Conservation (phyloP, 2,329 filamentous ascomycete genomes). For the Colletotrichum sp. region DNA sequence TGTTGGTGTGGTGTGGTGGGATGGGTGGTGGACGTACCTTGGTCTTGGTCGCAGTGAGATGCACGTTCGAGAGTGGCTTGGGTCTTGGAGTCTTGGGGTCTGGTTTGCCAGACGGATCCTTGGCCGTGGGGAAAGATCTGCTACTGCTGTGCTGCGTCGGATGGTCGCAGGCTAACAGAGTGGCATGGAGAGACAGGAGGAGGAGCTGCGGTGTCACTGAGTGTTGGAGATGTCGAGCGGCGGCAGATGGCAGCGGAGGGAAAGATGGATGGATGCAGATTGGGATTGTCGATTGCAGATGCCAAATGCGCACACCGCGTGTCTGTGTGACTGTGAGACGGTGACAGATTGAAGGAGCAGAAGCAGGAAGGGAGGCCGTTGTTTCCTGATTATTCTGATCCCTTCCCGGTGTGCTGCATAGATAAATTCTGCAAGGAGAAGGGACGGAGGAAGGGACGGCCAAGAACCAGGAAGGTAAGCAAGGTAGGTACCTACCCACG, state of each 20-base stretch:
- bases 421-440: not conserved
- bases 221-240: not conserved
- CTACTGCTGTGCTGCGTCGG: not conserved
- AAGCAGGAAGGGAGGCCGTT: not conserved
- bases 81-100: conserved; percentile 18
- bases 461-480: not conserved
- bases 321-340: not conserved
- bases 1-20: not conserved
- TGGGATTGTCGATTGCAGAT: not conserved
- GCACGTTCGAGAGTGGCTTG: conserved; percentile 8
- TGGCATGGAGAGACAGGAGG: not conserved
- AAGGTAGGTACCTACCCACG: no score
- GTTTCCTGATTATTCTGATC: not conserved
- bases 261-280: not conserved
- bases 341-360: not conserved
- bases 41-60: not conserved
- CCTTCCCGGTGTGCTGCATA: not conserved
- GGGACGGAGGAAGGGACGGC: not conserved
- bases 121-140: not conserved
- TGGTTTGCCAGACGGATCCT: not conserved
- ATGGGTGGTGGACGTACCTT: not conserved
- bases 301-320: not conserved
- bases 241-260: not conserved
- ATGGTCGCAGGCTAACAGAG: not conserved
- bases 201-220: not conserved